A percentile compares a stretch with the other conserved stretches of the same genome.
Conservation (phyloP, 1,284 basidiomycete species). For the Tilletia walkeri region DNA sequence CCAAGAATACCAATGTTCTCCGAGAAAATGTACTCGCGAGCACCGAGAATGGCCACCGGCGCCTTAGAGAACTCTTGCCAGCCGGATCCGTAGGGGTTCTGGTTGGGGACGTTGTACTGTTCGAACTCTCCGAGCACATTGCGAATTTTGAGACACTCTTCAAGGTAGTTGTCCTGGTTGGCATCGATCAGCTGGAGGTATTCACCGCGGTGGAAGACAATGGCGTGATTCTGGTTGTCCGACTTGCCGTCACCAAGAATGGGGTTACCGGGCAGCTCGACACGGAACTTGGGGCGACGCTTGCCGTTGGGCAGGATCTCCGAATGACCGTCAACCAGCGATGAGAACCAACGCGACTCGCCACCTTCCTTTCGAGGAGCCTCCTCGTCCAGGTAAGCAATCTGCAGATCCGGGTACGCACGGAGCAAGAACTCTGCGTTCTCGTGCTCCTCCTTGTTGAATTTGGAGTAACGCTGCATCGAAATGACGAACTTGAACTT, state of each 20-base stretch:
- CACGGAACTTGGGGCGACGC: slow-evolving; percentile 92
- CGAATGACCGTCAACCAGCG: slow-evolving; percentile 94
- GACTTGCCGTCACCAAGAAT: slow-evolving; percentile 99
- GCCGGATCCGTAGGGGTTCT: slow-evolving; percentile 84
- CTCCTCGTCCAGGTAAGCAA: slow-evolving; percentile 97
- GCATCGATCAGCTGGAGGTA: slow-evolving; percentile 98
- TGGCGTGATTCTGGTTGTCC: slow-evolving; percentile 99
- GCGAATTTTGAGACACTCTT: slow-evolving; percentile 98
- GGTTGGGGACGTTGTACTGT: slow-evolving; percentile 78
- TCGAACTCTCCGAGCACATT: slow-evolving; percentile 98
- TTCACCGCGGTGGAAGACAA: slow-evolving; percentile 98
- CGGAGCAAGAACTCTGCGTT: slow-evolving; percentile 97
- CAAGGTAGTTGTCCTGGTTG: slow-evolving; percentile 99
- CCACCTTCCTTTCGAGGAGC: slow-evolving; percentile 85
- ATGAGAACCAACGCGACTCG: slow-evolving; percentile 90
- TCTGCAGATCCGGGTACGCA: slow-evolving; percentile 98
- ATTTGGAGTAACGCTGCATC: slow-evolving; percentile 99
- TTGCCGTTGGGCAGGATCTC: slow-evolving; percentile 87
- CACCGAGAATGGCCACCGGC: slow-evolving; percentile 95
- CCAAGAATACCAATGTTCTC: slow-evolving; percentile 99
- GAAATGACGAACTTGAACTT: slow-evolving; percentile 99
- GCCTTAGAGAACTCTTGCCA: slow-evolving; percentile 68
- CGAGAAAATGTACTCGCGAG: slow-evolving; percentile 99
- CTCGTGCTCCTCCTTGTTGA: slow-evolving; percentile 98
- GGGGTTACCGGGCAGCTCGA: slow-evolving; percentile 97